Percentiles rank a stretch among this genome's conserved stretches.
phyloP scores from a whole-genome alignment of 176 grass and related monocot species.

The Coix lacrymajobi region DNA sequence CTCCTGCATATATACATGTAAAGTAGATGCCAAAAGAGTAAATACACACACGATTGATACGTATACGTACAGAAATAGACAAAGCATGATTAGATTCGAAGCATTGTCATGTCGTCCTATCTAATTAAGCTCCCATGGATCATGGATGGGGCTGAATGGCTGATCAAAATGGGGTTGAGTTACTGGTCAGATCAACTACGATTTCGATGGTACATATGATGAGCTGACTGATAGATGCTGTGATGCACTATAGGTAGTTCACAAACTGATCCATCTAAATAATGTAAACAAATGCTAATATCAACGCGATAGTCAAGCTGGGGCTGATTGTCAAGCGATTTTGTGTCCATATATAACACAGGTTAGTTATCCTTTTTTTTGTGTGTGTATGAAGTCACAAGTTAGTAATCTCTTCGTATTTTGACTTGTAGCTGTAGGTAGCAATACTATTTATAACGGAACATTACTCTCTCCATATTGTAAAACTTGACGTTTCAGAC shows the following conservation, averaged over 20 bases:
- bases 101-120: neutral
- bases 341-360: neutral
- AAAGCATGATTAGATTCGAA: neutral
- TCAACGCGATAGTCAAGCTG: neutral
- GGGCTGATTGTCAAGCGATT: neutral
- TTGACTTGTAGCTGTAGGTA: no score
- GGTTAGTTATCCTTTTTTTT: neutral
- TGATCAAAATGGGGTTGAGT: neutral
- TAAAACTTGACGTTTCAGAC: no score
- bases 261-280: neutral
- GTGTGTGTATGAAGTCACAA: no score
- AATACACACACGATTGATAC: neutral
- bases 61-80: slow-evolving; percentile 2
- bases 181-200: no score
- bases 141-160: no score
- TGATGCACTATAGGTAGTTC: neutral
- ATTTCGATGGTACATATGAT: no score
- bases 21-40: neutral
- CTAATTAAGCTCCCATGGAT: neutral
- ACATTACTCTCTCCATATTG: no score
- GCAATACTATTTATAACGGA: neutral
- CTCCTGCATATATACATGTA: slow-evolving; percentile 7
- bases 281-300: neutral
- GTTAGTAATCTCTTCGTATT: no score
- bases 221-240: slow-evolving; percentile 19